Evolutionary conservation across 2,329 filamentous ascomycete genomes (phyloP), one percentile per base, ranked within the genome.

Genomic region (Eurotiales sp.): DNA sequence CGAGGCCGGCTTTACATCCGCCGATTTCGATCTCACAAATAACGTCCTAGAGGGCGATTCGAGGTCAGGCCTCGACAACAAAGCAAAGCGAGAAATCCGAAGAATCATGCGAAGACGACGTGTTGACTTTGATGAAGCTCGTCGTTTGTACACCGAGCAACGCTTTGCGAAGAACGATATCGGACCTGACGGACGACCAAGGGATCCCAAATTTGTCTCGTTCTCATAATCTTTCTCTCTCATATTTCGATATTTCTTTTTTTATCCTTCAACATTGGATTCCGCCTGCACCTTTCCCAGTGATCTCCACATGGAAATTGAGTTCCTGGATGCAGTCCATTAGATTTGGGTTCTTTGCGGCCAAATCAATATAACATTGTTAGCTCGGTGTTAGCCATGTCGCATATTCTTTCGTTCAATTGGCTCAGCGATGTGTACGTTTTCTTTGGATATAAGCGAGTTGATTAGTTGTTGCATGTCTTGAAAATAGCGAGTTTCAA

Each of bases 171-270:
- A 85, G 66, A 89, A 95, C 63, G 88, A 88, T 46, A 96, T 99
- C 66, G 90, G 85, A 1, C 80, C 87, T 4, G 93, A 99, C 70
- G 93, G 93, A 4, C 75, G 85, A 61, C 93, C 93, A 56, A 81
- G 84, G 66, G 92, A 97, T 75, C 90, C 91, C 56, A 96, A 96
- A 76, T 95, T 96, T 66, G 90, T 97, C 54, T 95, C 88, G 66
- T 97, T 97, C 72, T 88, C 85, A 54, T 87, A 65, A 79, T 3
- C 17, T 15, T 25, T n/a, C 36, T 12, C 2, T 36, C 4, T 30
- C 30, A 15, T 19, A n/a, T 45, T 17, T n/a, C 3, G 25, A 45
- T 27, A 45, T 10, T 14, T 5, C 19, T 36, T 45, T 15, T 21
- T n/a, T n/a, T n/a, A n/a, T 32, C 27, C 23, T 32, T 32, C 29